A percentile compares a stretch with the other conserved stretches of the same genome.
These are phyloP conservation scores for Moelleriella libera DNA, from an alignment of 2,329 filamentous ascomycete genomes.

Conservation along the genomic window DNA sequence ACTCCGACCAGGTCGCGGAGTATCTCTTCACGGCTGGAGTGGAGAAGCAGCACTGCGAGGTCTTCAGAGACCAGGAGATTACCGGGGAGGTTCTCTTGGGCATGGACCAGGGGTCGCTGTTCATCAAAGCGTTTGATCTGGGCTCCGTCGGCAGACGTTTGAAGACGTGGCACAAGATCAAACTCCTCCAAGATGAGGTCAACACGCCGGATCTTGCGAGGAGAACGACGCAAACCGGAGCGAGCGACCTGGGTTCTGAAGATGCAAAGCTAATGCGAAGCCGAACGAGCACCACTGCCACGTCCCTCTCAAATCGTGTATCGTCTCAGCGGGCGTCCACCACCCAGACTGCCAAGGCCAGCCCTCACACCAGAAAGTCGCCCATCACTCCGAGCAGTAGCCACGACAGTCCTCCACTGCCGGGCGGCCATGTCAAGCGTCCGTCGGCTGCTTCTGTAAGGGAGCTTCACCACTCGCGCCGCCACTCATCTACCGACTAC, in stretches of 20 bases:
- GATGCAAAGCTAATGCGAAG: conserved; percentile 35
- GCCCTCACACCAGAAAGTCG: conserved; percentile 28
- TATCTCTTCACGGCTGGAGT: conserved; percentile 77
- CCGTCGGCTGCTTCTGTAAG: conserved; percentile 74
- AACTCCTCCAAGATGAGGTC: conserved; percentile 77
- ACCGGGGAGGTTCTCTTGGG: conserved; percentile 82
- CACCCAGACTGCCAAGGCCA: conserved; percentile 31
- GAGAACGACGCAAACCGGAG: conserved; percentile 41
- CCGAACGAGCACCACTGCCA: conserved; percentile 38
- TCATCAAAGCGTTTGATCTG: conserved; percentile 89
- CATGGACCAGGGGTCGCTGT: conserved; percentile 90
- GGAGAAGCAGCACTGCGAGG: conserved; percentile 79
- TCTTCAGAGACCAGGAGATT: conserved; percentile 93
- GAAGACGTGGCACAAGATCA: conserved; percentile 96
- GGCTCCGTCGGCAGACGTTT: conserved; percentile 79
- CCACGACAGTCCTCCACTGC: conserved; percentile 30
- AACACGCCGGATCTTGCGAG: conserved; percentile 30
- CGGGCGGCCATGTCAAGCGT: conserved; percentile 33
- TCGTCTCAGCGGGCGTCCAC: conserved; percentile 35
- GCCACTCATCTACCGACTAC: conserved; percentile 78
- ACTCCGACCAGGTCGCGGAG: conserved; percentile 68
- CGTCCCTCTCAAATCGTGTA: conserved; percentile 28
- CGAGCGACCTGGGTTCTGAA: conserved; percentile 44
- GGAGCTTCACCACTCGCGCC: conserved; percentile 69
- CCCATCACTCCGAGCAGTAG: conserved; percentile 22